Percentiles rank a stretch among this genome's conserved stretches.
phyloP scores from a whole-genome alignment of 352 stramenopile genomes.

The Pythium dissotocum region DNA sequence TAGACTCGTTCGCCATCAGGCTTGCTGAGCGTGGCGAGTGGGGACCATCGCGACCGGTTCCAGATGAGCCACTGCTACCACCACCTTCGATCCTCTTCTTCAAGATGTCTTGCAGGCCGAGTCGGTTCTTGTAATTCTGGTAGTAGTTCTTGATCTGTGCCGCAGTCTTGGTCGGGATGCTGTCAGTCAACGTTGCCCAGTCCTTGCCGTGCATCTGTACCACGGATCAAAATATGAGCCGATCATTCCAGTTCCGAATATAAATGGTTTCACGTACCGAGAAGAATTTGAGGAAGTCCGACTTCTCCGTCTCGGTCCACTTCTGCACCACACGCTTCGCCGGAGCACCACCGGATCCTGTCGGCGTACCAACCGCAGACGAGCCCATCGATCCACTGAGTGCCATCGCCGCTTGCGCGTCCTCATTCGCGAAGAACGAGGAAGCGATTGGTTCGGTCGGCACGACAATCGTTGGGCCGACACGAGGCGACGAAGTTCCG shows the following conservation, averaged over 20 bases:
- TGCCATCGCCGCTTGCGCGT: constrained; percentile 27
- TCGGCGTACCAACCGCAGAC: constrained; percentile 24
- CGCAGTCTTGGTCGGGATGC: constrained; percentile 87
- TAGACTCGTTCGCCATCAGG: constrained; percentile 17
- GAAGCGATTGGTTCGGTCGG: constrained; percentile 11
- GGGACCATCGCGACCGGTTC: not conserved
- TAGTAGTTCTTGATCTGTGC: constrained; percentile 94
- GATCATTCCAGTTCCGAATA: not conserved
- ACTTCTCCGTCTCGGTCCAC: constrained; percentile 89
- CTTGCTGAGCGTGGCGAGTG: constrained; percentile 20
- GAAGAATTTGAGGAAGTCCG: constrained; percentile 88
- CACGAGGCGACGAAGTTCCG: constrained; percentile 24
- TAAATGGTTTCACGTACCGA: constrained; percentile 43
- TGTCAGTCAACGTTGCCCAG: constrained; percentile 84
- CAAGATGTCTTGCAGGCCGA: constrained; percentile 87
- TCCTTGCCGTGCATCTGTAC: constrained; percentile 83
- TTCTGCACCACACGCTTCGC: constrained; percentile 88
- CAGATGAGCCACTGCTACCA: constrained; percentile 17
- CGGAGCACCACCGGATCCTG: constrained; percentile 28
- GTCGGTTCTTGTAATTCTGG: constrained; percentile 92
- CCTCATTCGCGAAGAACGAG: constrained; percentile 23
- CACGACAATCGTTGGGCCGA: constrained; percentile 28
- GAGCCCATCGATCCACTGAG: constrained; percentile 17
- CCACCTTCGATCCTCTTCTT: constrained; percentile 72
- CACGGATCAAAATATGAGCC: constrained; percentile 8